phyloP scores from a whole-genome alignment of 1,139 yeast genomes.

The Protomyces inouyei region DNA sequence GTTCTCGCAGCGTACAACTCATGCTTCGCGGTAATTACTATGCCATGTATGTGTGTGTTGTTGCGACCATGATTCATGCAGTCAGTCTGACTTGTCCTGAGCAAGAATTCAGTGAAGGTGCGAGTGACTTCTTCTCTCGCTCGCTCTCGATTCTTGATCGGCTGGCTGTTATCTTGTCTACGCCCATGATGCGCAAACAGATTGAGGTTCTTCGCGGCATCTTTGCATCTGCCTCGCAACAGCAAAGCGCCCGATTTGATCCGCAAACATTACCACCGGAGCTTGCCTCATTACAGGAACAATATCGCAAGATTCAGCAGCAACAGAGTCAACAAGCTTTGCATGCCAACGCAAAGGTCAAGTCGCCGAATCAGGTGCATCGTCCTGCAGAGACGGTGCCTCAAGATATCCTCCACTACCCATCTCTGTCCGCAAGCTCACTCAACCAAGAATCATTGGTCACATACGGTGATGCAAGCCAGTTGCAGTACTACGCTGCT shows the following conservation, averaged over 20 bases:
- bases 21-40: conserved; percentile 19
- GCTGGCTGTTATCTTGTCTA: conserved; percentile 9
- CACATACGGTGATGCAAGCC: background rate
- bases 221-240: conserved; percentile 1
- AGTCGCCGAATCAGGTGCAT: background rate
- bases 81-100: conserved; percentile 22
- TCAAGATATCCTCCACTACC: background rate
- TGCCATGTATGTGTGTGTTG: conserved; percentile 17
- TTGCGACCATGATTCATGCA: conserved; percentile 22
- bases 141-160: conserved; percentile 12
- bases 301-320: conserved; percentile 13
- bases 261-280: conserved; percentile 8
- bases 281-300: conserved; percentile 14
- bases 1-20: conserved; percentile 13
- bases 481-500: background rate
- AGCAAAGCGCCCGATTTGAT: conserved; percentile 1
- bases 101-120: conserved; percentile 12
- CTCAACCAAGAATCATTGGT: background rate
- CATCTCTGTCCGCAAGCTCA: background rate
- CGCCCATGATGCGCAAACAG: conserved; percentile 11
- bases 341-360: background rate
- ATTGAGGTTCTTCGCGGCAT: conserved; percentile 3
- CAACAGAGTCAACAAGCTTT: background rate
- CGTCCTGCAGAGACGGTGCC: background rate
- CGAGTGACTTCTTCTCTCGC: conserved; percentile 7